phyloP scores from a whole-genome alignment of 257 asterid genomes.

The Craterostigma plantagineum region DNA sequence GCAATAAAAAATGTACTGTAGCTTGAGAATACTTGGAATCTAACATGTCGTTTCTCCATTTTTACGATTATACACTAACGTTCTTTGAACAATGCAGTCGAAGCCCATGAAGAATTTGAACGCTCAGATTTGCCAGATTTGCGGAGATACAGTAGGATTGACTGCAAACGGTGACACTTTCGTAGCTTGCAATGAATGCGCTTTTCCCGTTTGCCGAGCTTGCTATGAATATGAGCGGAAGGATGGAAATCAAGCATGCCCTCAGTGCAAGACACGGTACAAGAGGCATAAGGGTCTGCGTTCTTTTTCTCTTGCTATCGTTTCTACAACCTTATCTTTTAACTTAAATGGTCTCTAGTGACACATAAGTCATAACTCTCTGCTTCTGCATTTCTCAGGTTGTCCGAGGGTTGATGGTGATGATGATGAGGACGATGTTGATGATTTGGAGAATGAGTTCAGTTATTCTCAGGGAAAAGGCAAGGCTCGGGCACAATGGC shows the following conservation, averaged over 20 bases:
- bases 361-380: constrained; percentile 1
- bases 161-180: constrained; percentile 38
- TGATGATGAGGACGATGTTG: constrained; percentile 52
- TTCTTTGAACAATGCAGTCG: constrained; percentile 26
- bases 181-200: constrained; percentile 76
- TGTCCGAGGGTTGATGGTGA: constrained; percentile 72
- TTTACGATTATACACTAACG: background rate
- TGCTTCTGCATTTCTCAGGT: constrained; percentile 20
- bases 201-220: constrained; percentile 68
- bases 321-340: no score
- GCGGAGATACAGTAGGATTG: constrained; percentile 54
- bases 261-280: constrained; percentile 72
- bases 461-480: constrained; percentile 34
- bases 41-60: background rate
- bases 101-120: constrained; percentile 40
- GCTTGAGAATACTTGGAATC: background rate
- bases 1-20: background rate
- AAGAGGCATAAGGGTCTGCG: constrained; percentile 48
- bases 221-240: constrained; percentile 68
- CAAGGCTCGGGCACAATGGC: constrained; percentile 52
- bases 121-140: constrained; percentile 64
- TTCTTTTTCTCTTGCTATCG: background rate
- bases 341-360: no score
- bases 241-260: constrained; percentile 64
- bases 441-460: constrained; percentile 65